phyloP scores from a whole-genome alignment of 768 basidiomycete genomes.

The Suillus subalutaceus region DNA sequence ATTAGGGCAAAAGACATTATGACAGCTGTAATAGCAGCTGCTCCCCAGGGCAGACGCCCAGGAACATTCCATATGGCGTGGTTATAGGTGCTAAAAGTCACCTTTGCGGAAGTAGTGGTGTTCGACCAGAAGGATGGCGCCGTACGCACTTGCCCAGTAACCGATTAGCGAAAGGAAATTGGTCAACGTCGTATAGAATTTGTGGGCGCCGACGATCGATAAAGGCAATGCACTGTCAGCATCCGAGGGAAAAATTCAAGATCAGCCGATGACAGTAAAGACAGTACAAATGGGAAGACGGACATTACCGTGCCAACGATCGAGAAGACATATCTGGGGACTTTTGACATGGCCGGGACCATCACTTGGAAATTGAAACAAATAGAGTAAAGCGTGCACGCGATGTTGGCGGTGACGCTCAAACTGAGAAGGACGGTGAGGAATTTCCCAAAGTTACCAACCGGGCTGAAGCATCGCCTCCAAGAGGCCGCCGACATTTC shows the following conservation, averaged over 20 bases:
- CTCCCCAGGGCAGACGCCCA: constrained; percentile 57
- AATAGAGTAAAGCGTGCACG: constrained; percentile 81
- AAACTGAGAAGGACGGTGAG: constrained; percentile 74
- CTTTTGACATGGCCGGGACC: constrained; percentile 54
- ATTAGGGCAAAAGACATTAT: constrained; percentile 55
- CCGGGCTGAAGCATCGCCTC: constrained; percentile 63
- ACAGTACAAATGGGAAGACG: constrained; percentile 25
- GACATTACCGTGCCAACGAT: constrained; percentile 69
- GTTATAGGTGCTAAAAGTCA: constrained; percentile 52
- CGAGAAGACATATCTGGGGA: constrained; percentile 74
- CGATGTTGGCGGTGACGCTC: constrained; percentile 78
- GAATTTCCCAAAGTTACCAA: constrained; percentile 70
- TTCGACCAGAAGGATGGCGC: constrained; percentile 62
- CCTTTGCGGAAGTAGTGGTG: constrained; percentile 65
- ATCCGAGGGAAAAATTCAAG: not conserved
- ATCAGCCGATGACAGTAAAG: constrained; percentile 15
- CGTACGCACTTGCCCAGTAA: constrained; percentile 63
- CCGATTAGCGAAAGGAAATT: constrained; percentile 72
- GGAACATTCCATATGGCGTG: constrained; percentile 54
- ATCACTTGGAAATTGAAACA: constrained; percentile 74
- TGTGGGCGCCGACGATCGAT: constrained; percentile 68
- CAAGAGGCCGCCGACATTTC: constrained; percentile 66
- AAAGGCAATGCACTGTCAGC: constrained; percentile 60
- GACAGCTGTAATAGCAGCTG: constrained; percentile 59
- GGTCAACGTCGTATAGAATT: constrained; percentile 64